Conservation (phyloP, 1,139 yeast genomes). For the Pichia sp. region DNA sequence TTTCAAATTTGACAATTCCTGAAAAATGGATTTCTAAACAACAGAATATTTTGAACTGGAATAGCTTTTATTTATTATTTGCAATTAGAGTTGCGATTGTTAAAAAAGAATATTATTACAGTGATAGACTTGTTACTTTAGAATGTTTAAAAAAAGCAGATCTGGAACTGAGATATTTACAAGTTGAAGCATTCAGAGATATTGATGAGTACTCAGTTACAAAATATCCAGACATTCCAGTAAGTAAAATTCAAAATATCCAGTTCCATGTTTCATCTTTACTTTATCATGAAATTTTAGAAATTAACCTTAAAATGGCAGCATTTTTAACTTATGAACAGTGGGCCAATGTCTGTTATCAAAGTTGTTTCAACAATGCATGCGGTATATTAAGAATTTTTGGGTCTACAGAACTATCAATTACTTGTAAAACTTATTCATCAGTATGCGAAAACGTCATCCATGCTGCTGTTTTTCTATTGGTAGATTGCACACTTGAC, state of each 20-base stretch:
- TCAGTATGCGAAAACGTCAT: constrained; percentile 20
- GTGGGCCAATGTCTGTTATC: constrained; percentile 21
- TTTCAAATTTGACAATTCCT: constrained; percentile 26
- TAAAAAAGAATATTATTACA: constrained; percentile 22
- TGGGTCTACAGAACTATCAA: constrained; percentile 15
- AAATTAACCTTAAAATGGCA: constrained; percentile 26
- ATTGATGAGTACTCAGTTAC: constrained; percentile 16
- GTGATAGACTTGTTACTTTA: constrained; percentile 18
- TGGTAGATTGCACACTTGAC: constrained; percentile 26
- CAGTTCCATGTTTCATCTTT: constrained; percentile 15
- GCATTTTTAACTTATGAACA: constrained; percentile 20
- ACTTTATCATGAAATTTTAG: constrained; percentile 22
- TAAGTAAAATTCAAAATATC: constrained; percentile 13
- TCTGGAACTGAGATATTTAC: constrained; percentile 21
- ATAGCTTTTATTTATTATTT: constrained; percentile 18
- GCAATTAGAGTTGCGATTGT: constrained; percentile 17
- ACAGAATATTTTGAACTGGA: constrained; percentile 19
- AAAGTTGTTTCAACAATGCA: constrained; percentile 20
- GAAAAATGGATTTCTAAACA: constrained; percentile 15
- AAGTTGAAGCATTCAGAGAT: constrained; percentile 18
- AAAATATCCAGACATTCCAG: constrained; percentile 7
- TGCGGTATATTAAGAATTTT: constrained; percentile 15
- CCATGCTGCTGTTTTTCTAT: constrained; percentile 24
- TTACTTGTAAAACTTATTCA: constrained; percentile 19
- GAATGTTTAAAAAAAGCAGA: constrained; percentile 22